Evolutionary conservation across 805 yeast species (phyloP), one percentile per base, ranked within the genome.

Genomic region (Huiozyma sinensis): DNA sequence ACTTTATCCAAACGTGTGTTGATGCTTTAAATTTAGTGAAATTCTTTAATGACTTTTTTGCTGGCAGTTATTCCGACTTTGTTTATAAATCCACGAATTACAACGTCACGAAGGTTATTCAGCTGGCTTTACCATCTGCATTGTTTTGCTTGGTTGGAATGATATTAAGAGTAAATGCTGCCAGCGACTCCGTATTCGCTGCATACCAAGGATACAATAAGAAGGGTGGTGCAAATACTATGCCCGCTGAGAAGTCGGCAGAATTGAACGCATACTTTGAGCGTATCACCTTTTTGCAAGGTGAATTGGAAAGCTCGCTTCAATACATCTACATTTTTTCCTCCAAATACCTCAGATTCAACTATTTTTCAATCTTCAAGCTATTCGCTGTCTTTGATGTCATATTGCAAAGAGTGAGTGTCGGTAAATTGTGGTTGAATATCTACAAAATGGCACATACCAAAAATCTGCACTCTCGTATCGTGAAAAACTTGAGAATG

Each of bases 311-410:
- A 48, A 39, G 37, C 28, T 49, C 52, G 5, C 37, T 61, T 11
- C 60, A 58, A 36, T 44, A 47, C n/a, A 44, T 56, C 13, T 53
- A 57, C 41, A 42, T 43, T 6, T 46, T 51, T 12, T 51, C 63
- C 11, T 57, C 63, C 1, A 48, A 52, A 39, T 47, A 57, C 39
- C 42, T 61, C 12, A 50, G 65, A 41, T 55, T 58, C 39, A 53
- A 58, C 6, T 61, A 57, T 38, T 61, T 55, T 45, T 58, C 65
- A 4, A 57, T 56, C 8, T 60, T 61, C 42, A 59, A 61, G 37
- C 50, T 60, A 52, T 45, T 57, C 30, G 55, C 61, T 4, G 48
- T 57, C 24, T 56, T 51, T 41, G 65, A 61, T 46, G 58, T 56
- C 10, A 50, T 61, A 9, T 41, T 61, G 8, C 56, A 55, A 37